Percentiles rank a stretch among this genome's conserved stretches.
Evolutionary conservation across 148 eudicot genomes (phyloP).

Genomic region (Camellia lanceoleosa): DNA sequence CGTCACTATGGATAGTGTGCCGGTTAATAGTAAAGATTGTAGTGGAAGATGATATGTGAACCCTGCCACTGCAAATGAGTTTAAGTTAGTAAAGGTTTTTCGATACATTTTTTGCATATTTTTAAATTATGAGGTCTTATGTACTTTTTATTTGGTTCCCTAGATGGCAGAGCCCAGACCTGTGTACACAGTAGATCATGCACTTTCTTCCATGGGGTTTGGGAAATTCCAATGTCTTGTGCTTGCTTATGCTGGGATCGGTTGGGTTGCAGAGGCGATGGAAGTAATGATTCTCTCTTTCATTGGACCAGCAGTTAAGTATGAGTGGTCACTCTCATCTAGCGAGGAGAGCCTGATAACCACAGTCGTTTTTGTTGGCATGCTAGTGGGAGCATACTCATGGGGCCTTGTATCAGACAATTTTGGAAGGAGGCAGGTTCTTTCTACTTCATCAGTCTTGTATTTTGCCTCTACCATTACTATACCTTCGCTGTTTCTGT

Average conservation of each 20-base stretch:
- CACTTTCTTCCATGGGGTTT: slow-evolving; percentile 31
- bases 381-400: slow-evolving; percentile 38
- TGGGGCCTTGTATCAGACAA: slow-evolving; percentile 43
- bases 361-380: slow-evolving; percentile 41
- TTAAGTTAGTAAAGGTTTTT: too few species aligned
- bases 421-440: slow-evolving; percentile 40
- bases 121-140: too few species aligned
- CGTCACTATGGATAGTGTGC: too few species aligned
- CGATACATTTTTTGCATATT: too few species aligned
- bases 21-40: too few species aligned
- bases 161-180: slow-evolving; percentile 25
- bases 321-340: slow-evolving; percentile 29
- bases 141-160: not conserved
- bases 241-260: slow-evolving; percentile 36
- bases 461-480: not conserved
- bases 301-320: slow-evolving; percentile 30
- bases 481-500: not conserved
- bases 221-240: slow-evolving; percentile 30
- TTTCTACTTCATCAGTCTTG: not conserved
- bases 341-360: slow-evolving; percentile 31
- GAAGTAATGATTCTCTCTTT: slow-evolving; percentile 39
- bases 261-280: slow-evolving; percentile 35
- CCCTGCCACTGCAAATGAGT: too few species aligned
- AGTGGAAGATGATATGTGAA: too few species aligned
- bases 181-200: slow-evolving; percentile 29